phyloP scores from a whole-genome alignment of 2,329 filamentous ascomycete genomes.

The Cadophora malorum region DNA sequence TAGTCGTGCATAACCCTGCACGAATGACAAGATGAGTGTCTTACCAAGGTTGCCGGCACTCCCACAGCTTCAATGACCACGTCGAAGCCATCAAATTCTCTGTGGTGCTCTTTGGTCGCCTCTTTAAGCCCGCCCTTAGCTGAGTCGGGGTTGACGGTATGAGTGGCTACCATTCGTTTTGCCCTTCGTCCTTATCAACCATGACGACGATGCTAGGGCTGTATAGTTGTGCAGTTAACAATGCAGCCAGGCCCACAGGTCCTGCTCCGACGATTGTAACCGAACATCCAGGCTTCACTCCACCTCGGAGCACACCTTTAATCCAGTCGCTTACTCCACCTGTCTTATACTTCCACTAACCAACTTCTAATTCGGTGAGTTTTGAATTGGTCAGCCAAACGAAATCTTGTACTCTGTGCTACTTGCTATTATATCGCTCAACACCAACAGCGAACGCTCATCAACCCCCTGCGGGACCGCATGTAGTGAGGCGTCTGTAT shows the following conservation, averaged over 20 bases:
- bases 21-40: background rate
- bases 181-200: conserved; percentile 57
- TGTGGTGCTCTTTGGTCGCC: conserved; percentile 49
- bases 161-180: conserved; percentile 54
- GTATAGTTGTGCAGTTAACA: conserved; percentile 60
- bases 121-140: conserved; percentile 43
- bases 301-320: conserved; percentile 19
- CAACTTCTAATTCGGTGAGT: conserved; percentile 20
- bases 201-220: conserved; percentile 57
- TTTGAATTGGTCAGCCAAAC: background rate
- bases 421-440: conserved; percentile 23
- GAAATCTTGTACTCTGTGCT: background rate
- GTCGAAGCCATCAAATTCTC: conserved; percentile 55
- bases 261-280: conserved; percentile 17
- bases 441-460: conserved; percentile 19
- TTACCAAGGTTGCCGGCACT: conserved; percentile 56
- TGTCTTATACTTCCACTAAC: background rate
- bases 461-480: conserved; percentile 18
- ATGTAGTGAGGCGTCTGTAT: conserved; percentile 17
- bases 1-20: too few relatives aligned
- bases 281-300: conserved; percentile 17
- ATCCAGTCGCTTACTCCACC: background rate
- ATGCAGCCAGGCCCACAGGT: conserved; percentile 39
- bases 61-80: conserved; percentile 64
- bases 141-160: conserved; percentile 51